Percentiles rank a stretch among this genome's conserved stretches.
phyloP scores from a whole-genome alignment of 129 eudicot genomes.

The Lactuca sativa region DNA sequence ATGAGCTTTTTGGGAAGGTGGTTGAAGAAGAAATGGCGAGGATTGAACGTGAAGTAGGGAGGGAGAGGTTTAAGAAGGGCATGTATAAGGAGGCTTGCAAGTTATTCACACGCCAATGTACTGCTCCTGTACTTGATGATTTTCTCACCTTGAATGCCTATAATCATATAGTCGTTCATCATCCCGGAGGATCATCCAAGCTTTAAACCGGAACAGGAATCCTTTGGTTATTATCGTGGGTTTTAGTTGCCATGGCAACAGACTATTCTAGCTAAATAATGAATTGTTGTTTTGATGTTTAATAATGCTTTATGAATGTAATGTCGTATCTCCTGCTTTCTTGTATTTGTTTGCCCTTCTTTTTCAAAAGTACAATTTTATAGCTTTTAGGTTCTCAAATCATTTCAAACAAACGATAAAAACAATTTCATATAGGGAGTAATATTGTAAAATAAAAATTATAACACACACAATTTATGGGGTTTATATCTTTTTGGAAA shows the following conservation, averaged over 20 bases:
- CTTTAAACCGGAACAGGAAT: conserved; percentile 30
- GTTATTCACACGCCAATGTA: conserved; percentile 73
- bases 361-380: neutral
- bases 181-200: conserved; percentile 64
- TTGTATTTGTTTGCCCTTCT: neutral
- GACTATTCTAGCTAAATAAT: conserved; percentile 29
- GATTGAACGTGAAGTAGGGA: conserved; percentile 74
- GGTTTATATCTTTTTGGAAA: too few relatives aligned
- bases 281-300: conserved; percentile 6
- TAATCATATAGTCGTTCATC: conserved; percentile 65
- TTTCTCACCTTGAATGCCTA: conserved; percentile 79
- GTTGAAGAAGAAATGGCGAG: conserved; percentile 87
- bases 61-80: conserved; percentile 65
- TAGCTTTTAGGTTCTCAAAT: neutral
- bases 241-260: neutral
- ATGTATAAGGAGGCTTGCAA: conserved; percentile 80
- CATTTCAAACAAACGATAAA: neutral
- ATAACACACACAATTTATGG: too few relatives aligned
- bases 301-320: conserved; percentile 26
- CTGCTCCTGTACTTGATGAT: conserved; percentile 57
- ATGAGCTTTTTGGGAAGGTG: conserved; percentile 69
- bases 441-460: too few relatives aligned
- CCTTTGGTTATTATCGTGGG: neutral
- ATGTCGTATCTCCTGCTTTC: neutral
- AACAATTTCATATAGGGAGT: too few relatives aligned